These are phyloP conservation scores for Moesziomyces sp. DNA, from an alignment of 1,284 basidiomycete genomes.

Conservation along the genomic window DNA sequence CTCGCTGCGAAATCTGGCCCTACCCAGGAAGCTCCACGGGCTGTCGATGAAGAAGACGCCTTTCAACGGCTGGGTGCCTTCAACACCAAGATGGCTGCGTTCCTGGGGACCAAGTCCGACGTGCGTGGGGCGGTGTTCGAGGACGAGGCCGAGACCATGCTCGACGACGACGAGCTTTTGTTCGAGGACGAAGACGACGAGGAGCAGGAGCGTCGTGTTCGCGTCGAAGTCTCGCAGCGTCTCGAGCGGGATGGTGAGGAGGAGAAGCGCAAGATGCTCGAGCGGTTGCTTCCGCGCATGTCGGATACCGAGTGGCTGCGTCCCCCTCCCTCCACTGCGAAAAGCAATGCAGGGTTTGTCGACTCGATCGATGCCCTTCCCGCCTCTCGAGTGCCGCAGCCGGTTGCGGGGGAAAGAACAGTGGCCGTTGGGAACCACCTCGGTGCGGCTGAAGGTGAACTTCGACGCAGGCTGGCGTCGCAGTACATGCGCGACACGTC, in stretches of 20 bases:
- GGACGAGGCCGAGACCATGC: constrained; percentile 44
- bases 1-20: constrained; percentile 10
- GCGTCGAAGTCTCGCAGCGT: constrained; percentile 15
- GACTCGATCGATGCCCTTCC: constrained; percentile 33
- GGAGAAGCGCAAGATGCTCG: constrained; percentile 23
- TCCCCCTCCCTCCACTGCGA: background rate
- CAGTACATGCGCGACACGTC: constrained; percentile 46
- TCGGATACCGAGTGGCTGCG: constrained; percentile 26
- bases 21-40: background rate
- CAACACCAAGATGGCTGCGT: constrained; percentile 54
- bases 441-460: constrained; percentile 20
- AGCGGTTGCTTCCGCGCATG: constrained; percentile 32
- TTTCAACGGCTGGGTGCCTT: constrained; percentile 50
- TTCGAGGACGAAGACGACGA: constrained; percentile 42
- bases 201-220: constrained; percentile 20
- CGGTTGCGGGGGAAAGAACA: background rate
- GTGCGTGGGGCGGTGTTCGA: constrained; percentile 58
- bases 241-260: constrained; percentile 8
- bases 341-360: constrained; percentile 13
- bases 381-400: background rate
- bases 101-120: constrained; percentile 56
- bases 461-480: constrained; percentile 26
- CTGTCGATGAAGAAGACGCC: constrained; percentile 39
- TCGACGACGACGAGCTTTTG: constrained; percentile 37
- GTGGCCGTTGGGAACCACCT: constrained; percentile 18